Conservation (phyloP, 1,284 basidiomycete genomes). For the Moesziomyces sp. region DNA sequence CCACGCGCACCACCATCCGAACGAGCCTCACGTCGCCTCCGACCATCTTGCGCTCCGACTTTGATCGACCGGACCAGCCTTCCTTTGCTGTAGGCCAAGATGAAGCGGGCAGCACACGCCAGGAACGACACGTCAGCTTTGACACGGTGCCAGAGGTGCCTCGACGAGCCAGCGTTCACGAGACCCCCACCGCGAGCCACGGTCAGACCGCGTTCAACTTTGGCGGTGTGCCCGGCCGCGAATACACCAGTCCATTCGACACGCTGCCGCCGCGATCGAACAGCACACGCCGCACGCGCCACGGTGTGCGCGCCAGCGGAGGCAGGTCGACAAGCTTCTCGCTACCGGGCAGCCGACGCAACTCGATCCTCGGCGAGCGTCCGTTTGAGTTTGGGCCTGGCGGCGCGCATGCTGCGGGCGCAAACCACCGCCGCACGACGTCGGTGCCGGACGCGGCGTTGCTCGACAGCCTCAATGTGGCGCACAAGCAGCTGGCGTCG, state of each 20-base stretch:
- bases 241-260: conserved; percentile 26
- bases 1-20: conserved; percentile 21
- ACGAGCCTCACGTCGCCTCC: conserved; percentile 23
- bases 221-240: conserved; percentile 9
- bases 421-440: conserved; percentile 19
- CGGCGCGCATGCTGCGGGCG: background rate
- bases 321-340: conserved; percentile 42
- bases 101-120: conserved; percentile 3
- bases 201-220: conserved; percentile 34
- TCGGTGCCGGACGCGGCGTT: conserved; percentile 44
- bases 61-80: conserved; percentile 34
- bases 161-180: conserved; percentile 11
- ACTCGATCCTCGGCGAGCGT: conserved; percentile 38
- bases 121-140: conserved; percentile 46
- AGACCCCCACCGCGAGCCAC: conserved; percentile 8
- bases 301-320: conserved; percentile 25
- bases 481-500: conserved; percentile 53
- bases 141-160: conserved; percentile 19
- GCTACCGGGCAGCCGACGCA: conserved; percentile 43
- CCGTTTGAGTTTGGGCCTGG: conserved; percentile 8
- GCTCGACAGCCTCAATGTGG: conserved; percentile 50
- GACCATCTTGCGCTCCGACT: conserved; percentile 37
- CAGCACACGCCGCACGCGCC: conserved; percentile 34
- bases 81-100: conserved; percentile 7
- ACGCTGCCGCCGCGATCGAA: conserved; percentile 41